phyloP scores from a whole-genome alignment of 176 grass and related monocot genomes.

The Cenchrus americanus region DNA sequence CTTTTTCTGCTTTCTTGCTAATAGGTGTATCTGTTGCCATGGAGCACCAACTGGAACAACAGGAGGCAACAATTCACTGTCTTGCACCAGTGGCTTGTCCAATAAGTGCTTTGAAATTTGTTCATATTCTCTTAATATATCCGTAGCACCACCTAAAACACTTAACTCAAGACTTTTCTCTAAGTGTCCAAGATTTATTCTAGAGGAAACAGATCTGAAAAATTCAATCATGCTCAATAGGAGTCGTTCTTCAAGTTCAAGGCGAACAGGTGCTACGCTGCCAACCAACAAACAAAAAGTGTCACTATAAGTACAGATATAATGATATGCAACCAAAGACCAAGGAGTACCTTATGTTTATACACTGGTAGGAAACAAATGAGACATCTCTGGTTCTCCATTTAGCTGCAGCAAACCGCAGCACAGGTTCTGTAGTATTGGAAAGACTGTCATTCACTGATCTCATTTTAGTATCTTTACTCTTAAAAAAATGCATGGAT shows the following conservation, averaged over 20 bases:
- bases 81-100: constrained; percentile 43
- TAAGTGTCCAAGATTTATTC: constrained; percentile 64
- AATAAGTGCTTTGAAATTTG: constrained; percentile 52
- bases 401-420: constrained; percentile 73
- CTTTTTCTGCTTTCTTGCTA: constrained; percentile 90
- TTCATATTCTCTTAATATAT: constrained; percentile 51
- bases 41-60: constrained; percentile 88
- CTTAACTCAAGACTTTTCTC: constrained; percentile 67
- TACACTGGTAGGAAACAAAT: constrained; percentile 78
- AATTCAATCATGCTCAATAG: constrained; percentile 89
- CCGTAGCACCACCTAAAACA: constrained; percentile 52
- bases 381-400: constrained; percentile 83
- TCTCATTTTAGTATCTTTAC: constrained; percentile 69
- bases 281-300: constrained; percentile 40
- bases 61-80: constrained; percentile 69
- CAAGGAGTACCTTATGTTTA: constrained; percentile 76
- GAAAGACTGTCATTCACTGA: constrained; percentile 52
- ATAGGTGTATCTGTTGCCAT: constrained; percentile 92
- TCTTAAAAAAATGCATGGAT: constrained; percentile 64
- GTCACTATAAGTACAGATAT: constrained; percentile 43
- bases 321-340: background rate
- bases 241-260: constrained; percentile 94
- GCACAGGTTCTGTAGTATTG: constrained; percentile 52
- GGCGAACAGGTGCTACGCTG: constrained; percentile 81
- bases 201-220: constrained; percentile 75